Evolutionary conservation across 1,284 basidiomycete species (phyloP), one percentile per base, ranked within the genome.

Genomic region (Heterobasidion occidentale): DNA sequence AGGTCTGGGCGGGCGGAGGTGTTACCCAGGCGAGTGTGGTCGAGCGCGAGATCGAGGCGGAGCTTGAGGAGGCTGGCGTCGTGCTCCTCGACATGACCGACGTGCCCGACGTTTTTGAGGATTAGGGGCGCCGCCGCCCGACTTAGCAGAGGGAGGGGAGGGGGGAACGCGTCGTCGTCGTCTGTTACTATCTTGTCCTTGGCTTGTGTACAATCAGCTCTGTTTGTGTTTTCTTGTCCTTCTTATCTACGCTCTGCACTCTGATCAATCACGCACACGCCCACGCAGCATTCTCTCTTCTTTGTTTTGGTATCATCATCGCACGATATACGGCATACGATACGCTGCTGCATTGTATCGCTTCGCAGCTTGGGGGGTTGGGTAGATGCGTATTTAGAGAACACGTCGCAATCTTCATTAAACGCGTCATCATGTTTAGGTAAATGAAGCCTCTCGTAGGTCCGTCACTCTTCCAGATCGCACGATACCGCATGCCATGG

Each of bases 51-150:
- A 69, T 72, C 54, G 71, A 73, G 63, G 76, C 68, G 7, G 80
- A 86, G 70, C 68, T 88, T 35, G 81, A 85, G 67, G 81, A 84
- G 62, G 78, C 79, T 8, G 85, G 84, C 8, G 85, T 83, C 17
- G 71, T 76, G 64, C 52, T 87, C 46, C 67, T 88, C 56, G 82
- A 84, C 36, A 84, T 86, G 83, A 77, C 77, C 64, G 80, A 84
- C 64, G 63, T 85, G 19, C 74, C 74, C 11, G 74, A 73, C 33
- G 72, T 86, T 51, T 87, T 86, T 64, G 74, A 74, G 53, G 74
- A 78, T 63, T 73, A 80, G 36, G 54, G 56, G 50, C 47, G 36
- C 36, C 8, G 17, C 38, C 38, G 38, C n/a, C 5, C 6, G 38
- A 7, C 38, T 4, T 9, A 1, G 38, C 7, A n/a, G 38, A 42